These are phyloP conservation scores for Candida sp. DNA, from an alignment of 1,139 yeast genomes.

Conservation along the genomic window DNA sequence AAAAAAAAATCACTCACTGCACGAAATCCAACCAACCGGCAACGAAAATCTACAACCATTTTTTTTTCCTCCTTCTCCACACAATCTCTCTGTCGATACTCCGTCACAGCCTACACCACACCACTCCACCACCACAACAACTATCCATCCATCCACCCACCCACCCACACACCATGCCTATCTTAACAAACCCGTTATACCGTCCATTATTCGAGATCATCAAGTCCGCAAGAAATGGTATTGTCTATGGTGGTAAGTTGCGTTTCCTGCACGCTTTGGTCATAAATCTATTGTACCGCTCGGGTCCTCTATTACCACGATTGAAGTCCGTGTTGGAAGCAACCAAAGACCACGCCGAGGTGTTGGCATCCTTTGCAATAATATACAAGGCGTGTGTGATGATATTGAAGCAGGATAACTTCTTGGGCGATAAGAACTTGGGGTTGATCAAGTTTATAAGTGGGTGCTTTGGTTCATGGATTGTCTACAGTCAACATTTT, in stretches of 20 bases:
- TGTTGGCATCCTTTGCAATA: constrained; percentile 69
- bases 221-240: constrained; percentile 52
- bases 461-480: constrained; percentile 67
- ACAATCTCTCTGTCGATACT: neutral
- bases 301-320: constrained; percentile 52
- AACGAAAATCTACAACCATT: no score
- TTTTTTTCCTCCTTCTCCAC: neutral
- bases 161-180: constrained; percentile 18
- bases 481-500: constrained; percentile 66
- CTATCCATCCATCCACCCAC: neutral
- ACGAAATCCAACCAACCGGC: no score
- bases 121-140: neutral
- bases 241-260: constrained; percentile 75
- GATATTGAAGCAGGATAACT: constrained; percentile 34
- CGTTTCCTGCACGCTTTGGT: constrained; percentile 79
- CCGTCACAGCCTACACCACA: neutral
- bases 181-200: constrained; percentile 30
- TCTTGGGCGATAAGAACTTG: constrained; percentile 36
- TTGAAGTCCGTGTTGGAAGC: constrained; percentile 55
- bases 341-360: constrained; percentile 68
- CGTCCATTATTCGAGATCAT: constrained; percentile 45
- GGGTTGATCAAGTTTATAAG: constrained; percentile 55
- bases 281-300: constrained; percentile 59
- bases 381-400: constrained; percentile 53
- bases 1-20: no score